Evolutionary conservation across 495 filamentous ascomycete species (phyloP).

Genomic region (Lasiosphaeria hispida): DNA sequence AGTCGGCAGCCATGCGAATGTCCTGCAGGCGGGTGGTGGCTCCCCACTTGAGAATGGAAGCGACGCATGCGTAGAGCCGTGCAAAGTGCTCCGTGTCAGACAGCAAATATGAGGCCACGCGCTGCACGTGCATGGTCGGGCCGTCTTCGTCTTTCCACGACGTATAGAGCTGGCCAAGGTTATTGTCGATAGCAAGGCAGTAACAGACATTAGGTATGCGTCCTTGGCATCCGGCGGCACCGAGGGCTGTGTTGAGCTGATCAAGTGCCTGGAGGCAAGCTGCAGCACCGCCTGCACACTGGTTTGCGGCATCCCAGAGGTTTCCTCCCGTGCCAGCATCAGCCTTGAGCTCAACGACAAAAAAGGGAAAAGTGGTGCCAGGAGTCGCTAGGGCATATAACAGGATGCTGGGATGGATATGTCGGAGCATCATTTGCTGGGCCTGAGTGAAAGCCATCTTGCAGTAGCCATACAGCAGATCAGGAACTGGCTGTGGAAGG

Average conservation of each 20-base stretch:
- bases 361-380: constrained; percentile 6
- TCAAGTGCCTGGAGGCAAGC: no score
- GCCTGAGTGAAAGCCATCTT: constrained; percentile 1
- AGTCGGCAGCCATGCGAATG: no score
- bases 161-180: constrained; percentile 6
- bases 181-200: constrained; percentile 12
- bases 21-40: no score
- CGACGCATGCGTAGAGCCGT: constrained; percentile 1
- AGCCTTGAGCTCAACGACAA: constrained; percentile 10
- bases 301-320: no score
- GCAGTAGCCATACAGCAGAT: constrained; percentile 7
- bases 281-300: no score
- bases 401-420: background rate
- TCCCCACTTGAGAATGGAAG: no score
- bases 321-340: no score
- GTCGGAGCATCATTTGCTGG: constrained; percentile 6
- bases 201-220: constrained; percentile 6
- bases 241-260: no score
- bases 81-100: constrained; percentile 4
- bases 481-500: background rate
- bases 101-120: constrained; percentile 1
- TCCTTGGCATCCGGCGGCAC: constrained; percentile 1
- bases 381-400: constrained; percentile 5
- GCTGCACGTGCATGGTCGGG: background rate
- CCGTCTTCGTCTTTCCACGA: constrained; percentile 7